phyloP scores from a whole-genome alignment of 768 basidiomycete species.

The Amanita phalloides region DNA sequence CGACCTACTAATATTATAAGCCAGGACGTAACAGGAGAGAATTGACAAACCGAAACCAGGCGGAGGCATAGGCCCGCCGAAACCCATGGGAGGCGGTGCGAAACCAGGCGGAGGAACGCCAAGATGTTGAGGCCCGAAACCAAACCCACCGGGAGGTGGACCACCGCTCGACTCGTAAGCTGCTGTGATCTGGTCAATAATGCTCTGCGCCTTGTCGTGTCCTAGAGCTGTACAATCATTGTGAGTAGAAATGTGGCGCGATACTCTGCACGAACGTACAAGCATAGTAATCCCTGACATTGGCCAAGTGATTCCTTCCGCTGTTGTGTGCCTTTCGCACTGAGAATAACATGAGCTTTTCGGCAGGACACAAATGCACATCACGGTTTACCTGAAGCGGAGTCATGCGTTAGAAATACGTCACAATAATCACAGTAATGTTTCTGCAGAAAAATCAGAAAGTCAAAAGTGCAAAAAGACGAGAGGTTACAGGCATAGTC shows the following conservation, averaged over 20 bases:
- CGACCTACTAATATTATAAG: constrained; percentile 29
- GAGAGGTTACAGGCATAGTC: constrained; percentile 55
- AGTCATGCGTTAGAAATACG: constrained; percentile 91
- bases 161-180: constrained; percentile 83
- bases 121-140: constrained; percentile 76
- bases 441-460: constrained; percentile 40
- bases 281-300: constrained; percentile 96
- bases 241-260: not conserved
- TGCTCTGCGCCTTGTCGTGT: constrained; percentile 95
- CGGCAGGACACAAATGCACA: not conserved
- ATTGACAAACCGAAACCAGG: constrained; percentile 45
- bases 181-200: constrained; percentile 97
- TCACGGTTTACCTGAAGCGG: constrained; percentile 62
- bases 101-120: constrained; percentile 41
- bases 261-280: constrained; percentile 35
- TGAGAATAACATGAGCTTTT: constrained; percentile 19
- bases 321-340: constrained; percentile 98
- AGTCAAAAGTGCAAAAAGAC: not conserved
- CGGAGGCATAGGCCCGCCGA: constrained; percentile 40
- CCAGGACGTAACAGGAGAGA: constrained; percentile 8
- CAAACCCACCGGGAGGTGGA: constrained; percentile 81
- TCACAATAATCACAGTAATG: constrained; percentile 93
- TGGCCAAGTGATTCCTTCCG: constrained; percentile 92
- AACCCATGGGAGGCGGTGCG: constrained; percentile 37
- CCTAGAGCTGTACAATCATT: constrained; percentile 49